A percentile compares a stretch with the other conserved stretches of the same genome.
These are phyloP conservation scores for Geranomyces michiganensis DNA, from an alignment of 192 early-diverging fungal species.

Conservation along the genomic window DNA sequence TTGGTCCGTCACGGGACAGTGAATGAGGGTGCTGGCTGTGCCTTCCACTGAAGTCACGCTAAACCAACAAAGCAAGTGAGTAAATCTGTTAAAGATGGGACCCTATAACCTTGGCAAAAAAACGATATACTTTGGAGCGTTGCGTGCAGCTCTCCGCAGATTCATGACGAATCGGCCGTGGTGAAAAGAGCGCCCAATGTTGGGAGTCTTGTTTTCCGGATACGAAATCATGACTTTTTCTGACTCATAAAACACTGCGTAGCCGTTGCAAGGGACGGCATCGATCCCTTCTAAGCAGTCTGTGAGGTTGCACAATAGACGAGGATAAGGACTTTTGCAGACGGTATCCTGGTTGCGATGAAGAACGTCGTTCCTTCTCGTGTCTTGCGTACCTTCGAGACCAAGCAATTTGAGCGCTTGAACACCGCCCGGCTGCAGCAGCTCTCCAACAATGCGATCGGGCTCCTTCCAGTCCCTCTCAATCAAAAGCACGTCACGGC, in stretches of 20 bases:
- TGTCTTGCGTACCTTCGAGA: conserved; percentile 57
- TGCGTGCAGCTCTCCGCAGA: conserved; percentile 68
- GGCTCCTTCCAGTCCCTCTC: conserved; percentile 93
- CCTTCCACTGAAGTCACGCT: conserved; percentile 80
- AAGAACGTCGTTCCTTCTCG: too few relatives aligned
- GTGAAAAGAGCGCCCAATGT: conserved; percentile 83
- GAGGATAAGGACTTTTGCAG: too few relatives aligned
- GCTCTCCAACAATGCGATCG: conserved; percentile 97
- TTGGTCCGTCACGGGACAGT: conserved; percentile 39
- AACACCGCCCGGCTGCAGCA: conserved; percentile 93
- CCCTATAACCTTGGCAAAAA: too few relatives aligned
- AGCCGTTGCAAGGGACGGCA: conserved; percentile 81
- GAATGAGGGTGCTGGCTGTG: conserved; percentile 70
- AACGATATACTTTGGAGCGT: conserved; percentile 21
- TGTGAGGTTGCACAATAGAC: background rate
- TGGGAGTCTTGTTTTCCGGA: conserved; percentile 54
- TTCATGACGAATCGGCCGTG: conserved; percentile 93
- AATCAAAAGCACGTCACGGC: conserved; percentile 70
- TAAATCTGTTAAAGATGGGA: background rate
- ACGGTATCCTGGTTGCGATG: too few relatives aligned
- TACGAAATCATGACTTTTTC: conserved; percentile 75
- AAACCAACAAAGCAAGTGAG: background rate
- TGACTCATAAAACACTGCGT: conserved; percentile 74
- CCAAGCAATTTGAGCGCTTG: conserved; percentile 79
- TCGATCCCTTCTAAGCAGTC: conserved; percentile 84